Conservation (phyloP, 768 basidiomycete species). For the Phylloporus scabripes region DNA sequence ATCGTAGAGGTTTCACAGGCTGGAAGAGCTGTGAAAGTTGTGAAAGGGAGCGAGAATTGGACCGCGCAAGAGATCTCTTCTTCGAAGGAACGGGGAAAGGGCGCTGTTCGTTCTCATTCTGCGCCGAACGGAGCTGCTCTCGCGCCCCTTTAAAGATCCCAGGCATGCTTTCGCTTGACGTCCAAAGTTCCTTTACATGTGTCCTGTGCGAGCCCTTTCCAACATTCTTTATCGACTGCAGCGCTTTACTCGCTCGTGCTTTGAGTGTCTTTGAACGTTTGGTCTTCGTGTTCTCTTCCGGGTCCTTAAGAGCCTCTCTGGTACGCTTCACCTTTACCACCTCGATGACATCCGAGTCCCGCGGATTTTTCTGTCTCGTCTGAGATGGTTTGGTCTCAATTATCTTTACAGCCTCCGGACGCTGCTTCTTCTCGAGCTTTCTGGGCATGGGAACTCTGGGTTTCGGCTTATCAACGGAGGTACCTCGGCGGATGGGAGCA, state of each 20-base stretch:
- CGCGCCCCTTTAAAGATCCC: conserved; percentile 25
- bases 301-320: conserved; percentile 20
- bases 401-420: conserved; percentile 24
- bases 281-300: conserved; percentile 18
- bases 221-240: conserved; percentile 43
- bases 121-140: conserved; percentile 17
- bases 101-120: conserved; percentile 10
- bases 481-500: conserved; percentile 4
- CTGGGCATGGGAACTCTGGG: conserved; percentile 6
- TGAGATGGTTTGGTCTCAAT: conserved; percentile 17
- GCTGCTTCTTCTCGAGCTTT: conserved; percentile 30
- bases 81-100: conserved; percentile 16
- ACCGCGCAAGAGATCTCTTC: conserved; percentile 25
- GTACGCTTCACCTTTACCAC: conserved; percentile 51
- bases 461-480: conserved; percentile 6
- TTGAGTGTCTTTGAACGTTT: conserved; percentile 41
- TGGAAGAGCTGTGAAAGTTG: conserved; percentile 28
- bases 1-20: conserved; percentile 25
- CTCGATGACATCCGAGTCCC: conserved; percentile 49
- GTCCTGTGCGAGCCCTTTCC: conserved; percentile 33
- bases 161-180: conserved; percentile 25
- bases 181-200: conserved; percentile 37
- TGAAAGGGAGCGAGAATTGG: conserved; percentile 30
- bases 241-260: conserved; percentile 42
- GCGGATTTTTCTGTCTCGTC: conserved; percentile 30